Conservation (phyloP, 495 filamentous ascomycete genomes). For the Neurospora sp. region DNA sequence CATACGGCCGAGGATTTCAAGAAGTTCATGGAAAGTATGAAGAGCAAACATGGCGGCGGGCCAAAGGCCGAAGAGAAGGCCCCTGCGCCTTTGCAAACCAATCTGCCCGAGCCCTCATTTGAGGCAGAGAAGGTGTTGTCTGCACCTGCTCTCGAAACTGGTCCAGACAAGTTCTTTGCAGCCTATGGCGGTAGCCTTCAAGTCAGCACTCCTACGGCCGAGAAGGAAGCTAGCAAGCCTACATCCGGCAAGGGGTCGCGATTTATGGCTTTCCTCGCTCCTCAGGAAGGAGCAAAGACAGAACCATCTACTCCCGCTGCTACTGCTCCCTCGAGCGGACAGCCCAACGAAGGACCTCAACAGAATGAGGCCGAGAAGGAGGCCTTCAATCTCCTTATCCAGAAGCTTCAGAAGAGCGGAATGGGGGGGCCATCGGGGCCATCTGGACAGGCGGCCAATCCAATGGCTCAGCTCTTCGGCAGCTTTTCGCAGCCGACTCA, state of each 20-base stretch:
- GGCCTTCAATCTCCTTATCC: conserved; percentile 79
- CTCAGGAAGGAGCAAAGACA: conserved; percentile 46
- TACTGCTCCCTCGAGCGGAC: conserved; percentile 6
- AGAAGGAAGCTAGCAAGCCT: conserved; percentile 33
- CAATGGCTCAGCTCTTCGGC: conserved; percentile 5
- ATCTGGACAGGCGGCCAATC: conserved; percentile 9
- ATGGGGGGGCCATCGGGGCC: conserved; percentile 6
- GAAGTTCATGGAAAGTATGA: conserved; percentile 90
- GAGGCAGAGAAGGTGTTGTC: conserved; percentile 42
- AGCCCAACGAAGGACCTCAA: conserved; percentile 10
- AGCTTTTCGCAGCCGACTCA: conserved; percentile 24
- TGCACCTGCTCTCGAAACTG: conserved; percentile 51
- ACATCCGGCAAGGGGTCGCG: conserved; percentile 56
- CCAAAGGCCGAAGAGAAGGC: conserved; percentile 39
- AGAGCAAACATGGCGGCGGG: conserved; percentile 35
- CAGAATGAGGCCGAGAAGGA: conserved; percentile 69
- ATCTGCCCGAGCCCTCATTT: conserved; percentile 16
- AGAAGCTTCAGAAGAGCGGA: conserved; percentile 55
- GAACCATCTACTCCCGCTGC: conserved; percentile 38
- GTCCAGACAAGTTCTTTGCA: conserved; percentile 74
- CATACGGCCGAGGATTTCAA: conserved; percentile 90
- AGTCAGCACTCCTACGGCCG: conserved; percentile 25
- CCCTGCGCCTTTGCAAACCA: conserved; percentile 21
- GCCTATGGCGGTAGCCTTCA: conserved; percentile 41
- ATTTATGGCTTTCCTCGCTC: conserved; percentile 75